Evolutionary conservation across 1,284 basidiomycete species (phyloP).

Genomic region (Mycena sp.): DNA sequence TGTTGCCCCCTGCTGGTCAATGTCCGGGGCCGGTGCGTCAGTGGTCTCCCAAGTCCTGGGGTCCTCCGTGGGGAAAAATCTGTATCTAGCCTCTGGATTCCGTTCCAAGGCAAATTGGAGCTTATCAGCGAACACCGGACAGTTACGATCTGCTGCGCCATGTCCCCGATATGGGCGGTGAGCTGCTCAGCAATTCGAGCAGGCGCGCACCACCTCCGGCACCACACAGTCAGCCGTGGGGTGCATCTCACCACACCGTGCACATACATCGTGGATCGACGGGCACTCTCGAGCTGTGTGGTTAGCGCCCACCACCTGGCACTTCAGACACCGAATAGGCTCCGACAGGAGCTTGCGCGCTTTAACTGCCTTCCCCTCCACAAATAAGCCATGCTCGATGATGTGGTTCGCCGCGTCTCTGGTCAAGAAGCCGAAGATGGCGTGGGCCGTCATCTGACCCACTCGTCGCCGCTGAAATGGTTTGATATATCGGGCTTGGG

Average conservation of each 20-base stretch:
- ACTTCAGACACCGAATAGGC: conserved; percentile 13
- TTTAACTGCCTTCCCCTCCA: not conserved
- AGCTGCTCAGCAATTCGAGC: conserved; percentile 16
- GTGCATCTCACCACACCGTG: conserved; percentile 15
- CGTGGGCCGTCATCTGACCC: too few species aligned
- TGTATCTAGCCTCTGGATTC: conserved; percentile 19
- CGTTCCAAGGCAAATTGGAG: not conserved
- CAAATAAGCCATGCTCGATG: not conserved
- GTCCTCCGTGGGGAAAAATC: conserved; percentile 18
- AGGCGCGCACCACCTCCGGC: not conserved
- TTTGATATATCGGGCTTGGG: too few species aligned
- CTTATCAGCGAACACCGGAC: conserved; percentile 7
- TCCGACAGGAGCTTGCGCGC: conserved; percentile 3
- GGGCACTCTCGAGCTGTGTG: not conserved
- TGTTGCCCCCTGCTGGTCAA: not conserved
- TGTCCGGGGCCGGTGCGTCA: conserved; percentile 8
- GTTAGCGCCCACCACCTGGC: not conserved
- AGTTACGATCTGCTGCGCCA: conserved; percentile 19
- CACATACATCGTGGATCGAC: conserved; percentile 6
- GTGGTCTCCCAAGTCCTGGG: not conserved
- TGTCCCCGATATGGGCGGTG: conserved; percentile 10
- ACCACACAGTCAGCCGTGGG: conserved; percentile 8
- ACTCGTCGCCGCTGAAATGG: too few species aligned
- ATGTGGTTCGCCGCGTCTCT: not conserved
- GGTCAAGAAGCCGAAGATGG: too few species aligned